Evolutionary conservation across 2,329 filamentous ascomycete species (phyloP).

Genomic region (Aspergillus pseudotamarii): DNA sequence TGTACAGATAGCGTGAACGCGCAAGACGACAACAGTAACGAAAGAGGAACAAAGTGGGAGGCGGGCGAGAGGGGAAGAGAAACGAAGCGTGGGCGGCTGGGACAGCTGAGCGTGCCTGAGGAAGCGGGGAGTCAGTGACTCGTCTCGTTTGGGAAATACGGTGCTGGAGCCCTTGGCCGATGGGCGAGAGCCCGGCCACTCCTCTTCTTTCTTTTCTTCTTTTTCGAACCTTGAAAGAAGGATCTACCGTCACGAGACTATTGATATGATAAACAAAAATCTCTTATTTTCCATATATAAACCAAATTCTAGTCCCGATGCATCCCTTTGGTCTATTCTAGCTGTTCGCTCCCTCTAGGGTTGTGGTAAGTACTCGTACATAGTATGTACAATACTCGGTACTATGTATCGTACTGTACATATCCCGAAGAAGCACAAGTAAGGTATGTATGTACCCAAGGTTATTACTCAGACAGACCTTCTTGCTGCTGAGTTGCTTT

Average conservation of each 20-base stretch:
- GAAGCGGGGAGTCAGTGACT: constrained; percentile 7
- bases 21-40: constrained; percentile 13
- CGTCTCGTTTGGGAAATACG: constrained; percentile 1
- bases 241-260: neutral
- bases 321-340: constrained; percentile 1
- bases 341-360: neutral
- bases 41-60: constrained; percentile 22
- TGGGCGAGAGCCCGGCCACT: neutral
- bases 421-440: neutral
- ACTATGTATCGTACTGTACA: constrained; percentile 1
- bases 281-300: neutral
- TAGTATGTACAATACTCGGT: neutral
- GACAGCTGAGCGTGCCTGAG: constrained; percentile 20
- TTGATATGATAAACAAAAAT: neutral
- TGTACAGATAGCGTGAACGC: constrained; percentile 27
- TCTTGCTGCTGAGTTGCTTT: neutral
- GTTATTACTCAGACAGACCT: neutral
- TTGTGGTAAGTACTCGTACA: neutral
- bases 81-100: constrained; percentile 23
- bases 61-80: constrained; percentile 23
- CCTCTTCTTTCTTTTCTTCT: neutral
- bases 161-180: neutral
- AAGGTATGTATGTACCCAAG: neutral
- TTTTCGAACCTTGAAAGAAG: neutral
- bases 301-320: neutral